These are phyloP conservation scores for Magnaporthiopsis incrustans DNA, from an alignment of 2,329 filamentous ascomycete genomes.

Conservation along the genomic window DNA sequence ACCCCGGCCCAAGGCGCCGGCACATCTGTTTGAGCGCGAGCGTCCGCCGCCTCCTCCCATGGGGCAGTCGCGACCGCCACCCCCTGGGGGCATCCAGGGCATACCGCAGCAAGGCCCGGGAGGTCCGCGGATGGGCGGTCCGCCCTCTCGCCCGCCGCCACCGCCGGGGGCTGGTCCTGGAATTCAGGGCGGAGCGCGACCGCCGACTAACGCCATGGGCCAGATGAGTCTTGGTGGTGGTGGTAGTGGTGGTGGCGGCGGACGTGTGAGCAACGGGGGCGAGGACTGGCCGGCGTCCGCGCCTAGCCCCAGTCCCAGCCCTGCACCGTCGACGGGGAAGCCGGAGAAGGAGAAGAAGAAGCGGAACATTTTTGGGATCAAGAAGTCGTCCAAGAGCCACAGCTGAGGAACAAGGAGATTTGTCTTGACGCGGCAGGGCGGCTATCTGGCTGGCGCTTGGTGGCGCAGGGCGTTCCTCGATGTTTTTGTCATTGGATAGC, in stretches of 20 bases:
- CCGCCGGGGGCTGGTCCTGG: constrained; percentile 22
- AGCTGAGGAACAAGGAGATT: constrained; percentile 1
- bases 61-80: constrained; percentile 20
- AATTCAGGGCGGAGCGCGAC: constrained; percentile 28
- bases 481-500: background rate
- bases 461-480: too few relatives aligned
- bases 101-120: constrained; percentile 10
- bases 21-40: constrained; percentile 74
- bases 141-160: constrained; percentile 13
- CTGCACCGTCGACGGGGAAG: constrained; percentile 21
- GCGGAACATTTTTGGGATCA: constrained; percentile 25
- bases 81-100: constrained; percentile 17
- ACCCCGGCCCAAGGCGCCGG: constrained; percentile 73
- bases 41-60: constrained; percentile 44
- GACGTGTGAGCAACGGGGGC: constrained; percentile 9
- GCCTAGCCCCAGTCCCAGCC: constrained; percentile 12
- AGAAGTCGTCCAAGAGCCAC: constrained; percentile 17
- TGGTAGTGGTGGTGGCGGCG: constrained; percentile 17
- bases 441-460: background rate
- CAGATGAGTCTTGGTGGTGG: constrained; percentile 40
- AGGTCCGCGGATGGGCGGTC: constrained; percentile 1
- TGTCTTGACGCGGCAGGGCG: too few relatives aligned
- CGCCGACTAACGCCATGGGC: constrained; percentile 48
- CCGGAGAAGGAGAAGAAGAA: constrained; percentile 31
- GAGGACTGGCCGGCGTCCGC: constrained; percentile 15